A percentile compares a stretch with the other conserved stretches of the same genome.
Evolutionary conservation across 805 yeast species (phyloP).

Genomic region (Ogataea philodendri): DNA sequence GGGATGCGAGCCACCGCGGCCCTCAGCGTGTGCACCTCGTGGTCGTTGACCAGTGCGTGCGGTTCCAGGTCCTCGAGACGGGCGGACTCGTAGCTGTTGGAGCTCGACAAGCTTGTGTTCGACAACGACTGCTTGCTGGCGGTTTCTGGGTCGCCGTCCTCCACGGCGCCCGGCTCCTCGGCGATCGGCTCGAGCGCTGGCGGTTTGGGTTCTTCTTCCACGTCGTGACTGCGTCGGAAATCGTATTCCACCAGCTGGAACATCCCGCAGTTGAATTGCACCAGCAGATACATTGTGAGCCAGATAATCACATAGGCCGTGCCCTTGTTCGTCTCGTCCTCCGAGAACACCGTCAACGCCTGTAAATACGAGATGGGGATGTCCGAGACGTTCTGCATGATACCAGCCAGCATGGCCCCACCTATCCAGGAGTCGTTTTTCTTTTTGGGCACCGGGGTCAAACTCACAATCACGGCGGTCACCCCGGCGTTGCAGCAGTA

Average conservation of each 20-base stretch:
- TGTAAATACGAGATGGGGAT: conserved; percentile 76
- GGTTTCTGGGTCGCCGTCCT: neutral
- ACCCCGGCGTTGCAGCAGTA: conserved; percentile 49
- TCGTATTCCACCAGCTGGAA: conserved; percentile 51
- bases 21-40: neutral
- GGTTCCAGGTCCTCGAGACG: conserved; percentile 14
- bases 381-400: conserved; percentile 73
- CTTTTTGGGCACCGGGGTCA: conserved; percentile 50
- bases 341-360: conserved; percentile 49
- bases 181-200: neutral
- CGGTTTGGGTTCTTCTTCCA: conserved; percentile 12
- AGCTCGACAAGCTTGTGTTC: conserved; percentile 17
- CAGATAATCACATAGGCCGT: conserved; percentile 57
- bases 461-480: conserved; percentile 37
- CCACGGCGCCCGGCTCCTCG: conserved; percentile 1
- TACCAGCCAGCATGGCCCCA: conserved; percentile 66
- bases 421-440: conserved; percentile 56
- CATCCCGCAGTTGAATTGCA: conserved; percentile 53
- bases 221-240: conserved; percentile 36
- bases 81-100: too few species aligned
- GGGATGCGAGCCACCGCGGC: conserved; percentile 29
- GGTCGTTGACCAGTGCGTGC: conserved; percentile 14
- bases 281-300: conserved; percentile 49
- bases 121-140: conserved; percentile 15
- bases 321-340: conserved; percentile 33